Evolutionary conservation across 2,329 filamentous ascomycete species (phyloP).

Genomic region (Torrubiella hemipterigena): DNA sequence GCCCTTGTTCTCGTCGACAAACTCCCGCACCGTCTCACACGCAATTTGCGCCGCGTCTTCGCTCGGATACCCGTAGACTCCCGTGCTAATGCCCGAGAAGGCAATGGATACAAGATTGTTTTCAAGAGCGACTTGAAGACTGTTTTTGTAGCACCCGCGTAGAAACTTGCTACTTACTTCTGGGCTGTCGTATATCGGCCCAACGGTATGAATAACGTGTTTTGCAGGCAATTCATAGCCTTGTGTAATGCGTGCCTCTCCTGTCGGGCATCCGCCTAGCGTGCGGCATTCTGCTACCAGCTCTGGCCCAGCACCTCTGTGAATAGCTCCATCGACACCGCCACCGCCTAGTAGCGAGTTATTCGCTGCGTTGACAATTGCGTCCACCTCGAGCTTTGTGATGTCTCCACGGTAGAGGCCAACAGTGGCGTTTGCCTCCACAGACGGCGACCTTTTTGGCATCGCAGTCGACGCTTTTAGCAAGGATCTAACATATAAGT

Average conservation of each 20-base stretch:
- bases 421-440: slow-evolving; percentile 54
- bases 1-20: slow-evolving; percentile 34
- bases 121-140: slow-evolving; percentile 59
- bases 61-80: slow-evolving; percentile 80
- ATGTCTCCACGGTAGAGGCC: slow-evolving; percentile 67
- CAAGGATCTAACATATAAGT: not conserved
- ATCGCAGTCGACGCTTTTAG: not conserved
- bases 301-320: slow-evolving; percentile 60
- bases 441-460: slow-evolving; percentile 24
- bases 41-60: slow-evolving; percentile 61
- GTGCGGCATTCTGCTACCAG: slow-evolving; percentile 61
- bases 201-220: slow-evolving; percentile 83
- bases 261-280: slow-evolving; percentile 62
- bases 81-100: slow-evolving; percentile 78
- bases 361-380: slow-evolving; percentile 93
- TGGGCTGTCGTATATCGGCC: slow-evolving; percentile 55
- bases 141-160: slow-evolving; percentile 54
- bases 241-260: slow-evolving; percentile 69
- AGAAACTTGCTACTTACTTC: slow-evolving; percentile 36
- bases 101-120: slow-evolving; percentile 60
- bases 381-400: slow-evolving; percentile 63
- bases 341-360: slow-evolving; percentile 66
- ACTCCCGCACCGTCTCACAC: slow-evolving; percentile 43
- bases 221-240: slow-evolving; percentile 66
- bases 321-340: slow-evolving; percentile 86